phyloP scores from a whole-genome alignment of 352 stramenopile species.

The Globisporangium orthogonon region DNA sequence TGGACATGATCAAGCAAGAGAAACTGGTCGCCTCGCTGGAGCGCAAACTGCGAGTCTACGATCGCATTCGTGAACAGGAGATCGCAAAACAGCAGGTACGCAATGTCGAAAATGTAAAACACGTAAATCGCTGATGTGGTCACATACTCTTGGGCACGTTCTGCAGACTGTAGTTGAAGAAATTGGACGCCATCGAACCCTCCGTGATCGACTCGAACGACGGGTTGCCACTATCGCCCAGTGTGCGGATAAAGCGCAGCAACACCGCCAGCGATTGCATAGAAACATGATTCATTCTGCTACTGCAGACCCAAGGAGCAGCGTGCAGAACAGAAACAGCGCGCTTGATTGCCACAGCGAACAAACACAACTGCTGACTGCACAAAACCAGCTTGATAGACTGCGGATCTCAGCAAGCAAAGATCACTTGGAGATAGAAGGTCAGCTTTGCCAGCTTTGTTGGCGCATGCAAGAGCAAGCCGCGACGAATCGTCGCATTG shows the following conservation, averaged over 20 bases:
- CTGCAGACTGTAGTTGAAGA: conserved; percentile 6
- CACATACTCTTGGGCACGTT: neutral
- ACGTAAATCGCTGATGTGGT: neutral
- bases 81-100: conserved; percentile 20
- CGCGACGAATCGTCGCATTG: conserved; percentile 15
- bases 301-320: too few relatives aligned
- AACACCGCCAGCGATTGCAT: neutral
- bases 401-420: conserved; percentile 12
- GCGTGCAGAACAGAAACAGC: neutral
- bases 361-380: neutral
- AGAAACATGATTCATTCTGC: neutral
- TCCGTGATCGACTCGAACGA: neutral
- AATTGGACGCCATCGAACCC: neutral
- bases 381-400: conserved; percentile 2
- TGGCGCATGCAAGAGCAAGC: conserved; percentile 29
- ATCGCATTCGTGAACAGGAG: conserved; percentile 24
- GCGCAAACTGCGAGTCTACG: conserved; percentile 20
- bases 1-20: conserved; percentile 34
- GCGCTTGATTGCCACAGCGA: neutral
- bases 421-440: conserved; percentile 18
- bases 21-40: conserved; percentile 18
- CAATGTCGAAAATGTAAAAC: neutral
- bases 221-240: conserved; percentile 6
- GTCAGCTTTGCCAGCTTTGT: conserved; percentile 20
- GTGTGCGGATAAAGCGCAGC: neutral